Conservation (phyloP, 2,329 filamentous ascomycete species). For the Dissoconium aciculare region DNA sequence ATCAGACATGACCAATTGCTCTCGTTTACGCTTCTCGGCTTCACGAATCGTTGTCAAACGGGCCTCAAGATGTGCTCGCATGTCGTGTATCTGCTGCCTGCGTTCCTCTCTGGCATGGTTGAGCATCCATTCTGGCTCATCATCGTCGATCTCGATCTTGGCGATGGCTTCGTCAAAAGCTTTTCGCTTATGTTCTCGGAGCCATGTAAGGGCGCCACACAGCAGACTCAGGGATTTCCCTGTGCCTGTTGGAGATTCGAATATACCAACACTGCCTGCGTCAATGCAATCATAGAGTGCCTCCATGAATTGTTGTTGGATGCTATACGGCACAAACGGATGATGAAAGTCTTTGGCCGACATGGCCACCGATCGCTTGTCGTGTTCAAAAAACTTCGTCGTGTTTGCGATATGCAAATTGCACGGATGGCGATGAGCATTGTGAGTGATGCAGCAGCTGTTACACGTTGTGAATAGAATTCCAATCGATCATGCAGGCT, state of each 20-base stretch:
- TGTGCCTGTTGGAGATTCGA: conserved; percentile 78
- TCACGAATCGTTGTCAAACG: conserved; percentile 48
- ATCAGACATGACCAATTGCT: conserved; percentile 33
- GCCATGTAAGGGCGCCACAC: conserved; percentile 77
- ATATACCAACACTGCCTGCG: conserved; percentile 65
- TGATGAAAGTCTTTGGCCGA: conserved; percentile 55
- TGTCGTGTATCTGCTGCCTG: conserved; percentile 48
- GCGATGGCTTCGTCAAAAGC: conserved; percentile 40
- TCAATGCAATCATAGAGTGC: conserved; percentile 67
- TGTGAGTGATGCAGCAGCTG: too few species aligned
- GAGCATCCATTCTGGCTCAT: conserved; percentile 73
- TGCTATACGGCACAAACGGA: conserved; percentile 73
- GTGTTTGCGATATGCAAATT: too few species aligned
- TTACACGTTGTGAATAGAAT: too few species aligned
- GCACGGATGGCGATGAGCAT: too few species aligned
- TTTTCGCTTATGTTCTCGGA: conserved; percentile 63
- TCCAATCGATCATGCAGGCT: too few species aligned
- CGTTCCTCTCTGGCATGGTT: conserved; percentile 59
- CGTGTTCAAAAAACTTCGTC: too few species aligned
- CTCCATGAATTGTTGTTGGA: conserved; percentile 78
- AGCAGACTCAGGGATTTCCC: conserved; percentile 89
- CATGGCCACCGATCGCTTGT: too few species aligned
- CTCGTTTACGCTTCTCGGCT: conserved; percentile 45
- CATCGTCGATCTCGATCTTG: conserved; percentile 36
- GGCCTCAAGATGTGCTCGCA: conserved; percentile 59